Evolutionary conservation across 2,329 filamentous ascomycete genomes (phyloP).

Genomic region (Ceratocystis papillata): DNA sequence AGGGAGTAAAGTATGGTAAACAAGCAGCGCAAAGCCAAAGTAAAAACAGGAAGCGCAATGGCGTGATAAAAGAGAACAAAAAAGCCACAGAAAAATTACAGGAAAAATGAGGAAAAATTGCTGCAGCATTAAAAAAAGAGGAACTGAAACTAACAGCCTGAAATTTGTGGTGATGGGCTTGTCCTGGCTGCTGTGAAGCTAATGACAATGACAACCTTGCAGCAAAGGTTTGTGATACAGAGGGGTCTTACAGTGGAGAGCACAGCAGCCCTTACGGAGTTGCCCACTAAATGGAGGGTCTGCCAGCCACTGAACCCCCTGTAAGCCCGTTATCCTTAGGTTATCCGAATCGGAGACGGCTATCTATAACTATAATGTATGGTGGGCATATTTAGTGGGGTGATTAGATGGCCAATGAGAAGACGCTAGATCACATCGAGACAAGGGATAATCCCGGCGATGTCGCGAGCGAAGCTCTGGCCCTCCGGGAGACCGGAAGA

Average conservation of each 20-base stretch:
- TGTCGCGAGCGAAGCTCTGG: constrained; percentile 14
- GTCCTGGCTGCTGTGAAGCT: neutral
- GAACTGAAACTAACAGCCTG: constrained; percentile 14
- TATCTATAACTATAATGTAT: neutral
- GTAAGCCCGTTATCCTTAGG: neutral
- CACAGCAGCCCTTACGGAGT: neutral
- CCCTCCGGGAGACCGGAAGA: constrained; percentile 15
- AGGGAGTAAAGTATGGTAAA: constrained; percentile 10
- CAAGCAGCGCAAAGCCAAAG: constrained; percentile 9
- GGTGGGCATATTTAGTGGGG: neutral
- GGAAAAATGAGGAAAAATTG: constrained; percentile 1
- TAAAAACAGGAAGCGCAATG: neutral
- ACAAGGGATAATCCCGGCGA: constrained; percentile 10
- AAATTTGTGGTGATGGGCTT: constrained; percentile 20
- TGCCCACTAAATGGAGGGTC: neutral
- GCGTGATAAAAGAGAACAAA: constrained; percentile 3
- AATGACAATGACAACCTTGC: neutral
- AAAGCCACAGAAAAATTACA: constrained; percentile 9
- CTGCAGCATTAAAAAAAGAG: constrained; percentile 9
- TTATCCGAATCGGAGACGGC: constrained; percentile 19
- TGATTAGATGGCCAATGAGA: constrained; percentile 10
- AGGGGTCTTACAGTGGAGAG: too few relatives aligned
- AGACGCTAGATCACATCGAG: neutral
- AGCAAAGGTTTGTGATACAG: too few relatives aligned
- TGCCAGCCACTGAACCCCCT: neutral